Evolutionary conservation across 768 basidiomycete genomes (phyloP), one percentile per base, ranked within the genome.

Genomic region (Rubroboletus pulcherrimus): DNA sequence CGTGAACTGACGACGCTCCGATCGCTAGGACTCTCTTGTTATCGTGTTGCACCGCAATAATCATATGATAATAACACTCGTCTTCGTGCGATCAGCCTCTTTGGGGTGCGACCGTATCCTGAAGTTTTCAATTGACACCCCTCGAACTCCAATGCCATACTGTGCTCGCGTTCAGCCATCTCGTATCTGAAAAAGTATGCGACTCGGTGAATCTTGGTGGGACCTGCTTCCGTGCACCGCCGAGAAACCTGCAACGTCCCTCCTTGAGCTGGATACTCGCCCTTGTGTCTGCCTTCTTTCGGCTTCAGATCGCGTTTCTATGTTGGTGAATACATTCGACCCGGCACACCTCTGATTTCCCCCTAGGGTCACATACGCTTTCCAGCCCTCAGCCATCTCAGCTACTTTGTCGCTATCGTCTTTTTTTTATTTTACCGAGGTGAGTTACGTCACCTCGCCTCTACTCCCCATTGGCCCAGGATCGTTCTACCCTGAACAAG

Each of bases 1-100:
- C 30, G 1, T 39, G 19, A 17, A 34, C 63, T 65, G 45, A 65
- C 43, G 47, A 2, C 6, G 14, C 12, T 44, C 41, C 1, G 9
- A 14, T 46, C 5, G 8, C 12, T 14, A 54, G 45, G 17, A 14
- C 21, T 24, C 7, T 35, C 10, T 17, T 29, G 41, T 39, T 17
- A 10, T 53, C 31, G 12, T 46, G 43, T 3, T 49, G 30, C 46
- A 33, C 10, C 7, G n/a, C 46, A 12, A 15, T 46, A 37, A 58
- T 24, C 24, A 24, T 57, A 37, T 41, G 35, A 45, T 46, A 15
- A 53, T 46, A 15, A n/a, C 26, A 9, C 17, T 21, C 10, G 26
- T 51, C 50, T 17, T 29, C 10, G 19, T 34, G 35, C 26, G 44
- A 9, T 26, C 33, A 19, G 34, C 37, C 12, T 38, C 35, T 26